These are phyloP conservation scores for Ceratobasidium sp. DNA, from an alignment of 1,284 basidiomycete genomes.

Conservation along the genomic window DNA sequence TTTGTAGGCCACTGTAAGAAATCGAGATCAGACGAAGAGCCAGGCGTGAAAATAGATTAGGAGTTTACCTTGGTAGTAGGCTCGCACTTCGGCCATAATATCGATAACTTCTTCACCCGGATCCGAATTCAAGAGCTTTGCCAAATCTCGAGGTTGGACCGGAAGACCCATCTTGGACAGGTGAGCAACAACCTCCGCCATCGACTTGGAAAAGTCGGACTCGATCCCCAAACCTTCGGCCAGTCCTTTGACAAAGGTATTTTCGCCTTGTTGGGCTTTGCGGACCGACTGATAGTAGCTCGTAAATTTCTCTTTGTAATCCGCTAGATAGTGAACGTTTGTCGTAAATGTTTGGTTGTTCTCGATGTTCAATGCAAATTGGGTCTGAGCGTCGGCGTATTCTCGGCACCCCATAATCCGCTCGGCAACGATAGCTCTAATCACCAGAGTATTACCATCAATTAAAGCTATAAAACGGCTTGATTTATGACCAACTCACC, in stretches of 20 bases:
- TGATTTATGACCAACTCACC: constrained; percentile 59
- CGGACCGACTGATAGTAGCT: constrained; percentile 32
- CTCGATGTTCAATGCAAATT: constrained; percentile 20
- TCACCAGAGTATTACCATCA: not conserved
- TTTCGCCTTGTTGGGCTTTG: constrained; percentile 10
- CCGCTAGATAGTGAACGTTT: constrained; percentile 54
- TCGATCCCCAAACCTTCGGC: constrained; percentile 7
- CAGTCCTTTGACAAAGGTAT: constrained; percentile 31
- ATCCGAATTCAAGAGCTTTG: constrained; percentile 59
- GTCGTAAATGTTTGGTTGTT: constrained; percentile 44
- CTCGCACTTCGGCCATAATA: constrained; percentile 66
- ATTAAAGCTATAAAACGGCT: not conserved
- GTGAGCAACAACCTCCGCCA: constrained; percentile 54
- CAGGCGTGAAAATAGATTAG: not conserved
- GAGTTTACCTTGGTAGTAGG: constrained; percentile 62
- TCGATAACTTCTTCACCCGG: constrained; percentile 64
- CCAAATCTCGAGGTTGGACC: constrained; percentile 59
- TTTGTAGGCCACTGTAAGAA: constrained; percentile 32
- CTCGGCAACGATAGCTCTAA: constrained; percentile 28
- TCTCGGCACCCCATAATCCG: constrained; percentile 32
- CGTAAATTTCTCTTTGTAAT: constrained; percentile 55
- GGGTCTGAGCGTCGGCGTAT: constrained; percentile 31
- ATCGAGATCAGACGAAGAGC: not conserved
- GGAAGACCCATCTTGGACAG: constrained; percentile 58
- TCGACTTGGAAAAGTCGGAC: constrained; percentile 38